Base-by-base conservation (phyloP, 2,329 filamentous ascomycete species). In the Talaromyces sp. region DNA sequence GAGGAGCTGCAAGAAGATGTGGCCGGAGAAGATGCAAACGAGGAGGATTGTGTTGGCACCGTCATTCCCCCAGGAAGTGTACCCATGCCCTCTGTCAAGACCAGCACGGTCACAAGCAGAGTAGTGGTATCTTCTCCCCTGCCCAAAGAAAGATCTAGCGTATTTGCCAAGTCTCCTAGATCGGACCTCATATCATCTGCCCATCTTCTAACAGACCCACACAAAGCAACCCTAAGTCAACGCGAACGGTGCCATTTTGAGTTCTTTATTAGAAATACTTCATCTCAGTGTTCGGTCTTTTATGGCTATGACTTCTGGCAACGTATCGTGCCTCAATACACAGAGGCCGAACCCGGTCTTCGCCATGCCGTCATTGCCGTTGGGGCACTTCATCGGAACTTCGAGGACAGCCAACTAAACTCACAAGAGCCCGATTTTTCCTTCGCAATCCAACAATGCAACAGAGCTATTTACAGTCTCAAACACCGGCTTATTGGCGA, bases 401-500 rank as follows among this genome's bases (percentile, higher is more conserved):
- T 61, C n/a, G 66, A 68, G 34, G 58, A 68, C 17, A 51, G 25
- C 17, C 38, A 43, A 22, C 38, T 51, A 15, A 54, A 65, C 58
- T 19, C 45, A 27, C 34, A 29, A 5, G 53, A 56, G n/a, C 53
- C 31, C 10, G 53, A 56, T 38, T 36, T 11, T 36, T 36, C 31
- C n/a, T 68, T 68, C 31, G 60, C 66, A 40, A 54, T 69, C 15
- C 54, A 56, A 22, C 66, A 67, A 51, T 60, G 60, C 53, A 67
- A 64, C 47, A 66, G 59, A 29, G 66, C 68, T 3, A 68, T 69
- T 25, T 11, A 15, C 15, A 49, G 22, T 58, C 63, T 69, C 10
- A 65, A 56, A 25, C 38, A 62, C 51, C 61, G 61, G 15, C 58
- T 67, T 6, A 40, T 17, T 10, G 47, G 58, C 43, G 61, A 62